These are phyloP conservation scores for Candida mattraensis DNA, from an alignment of 805 yeast species.

Conservation along the genomic window DNA sequence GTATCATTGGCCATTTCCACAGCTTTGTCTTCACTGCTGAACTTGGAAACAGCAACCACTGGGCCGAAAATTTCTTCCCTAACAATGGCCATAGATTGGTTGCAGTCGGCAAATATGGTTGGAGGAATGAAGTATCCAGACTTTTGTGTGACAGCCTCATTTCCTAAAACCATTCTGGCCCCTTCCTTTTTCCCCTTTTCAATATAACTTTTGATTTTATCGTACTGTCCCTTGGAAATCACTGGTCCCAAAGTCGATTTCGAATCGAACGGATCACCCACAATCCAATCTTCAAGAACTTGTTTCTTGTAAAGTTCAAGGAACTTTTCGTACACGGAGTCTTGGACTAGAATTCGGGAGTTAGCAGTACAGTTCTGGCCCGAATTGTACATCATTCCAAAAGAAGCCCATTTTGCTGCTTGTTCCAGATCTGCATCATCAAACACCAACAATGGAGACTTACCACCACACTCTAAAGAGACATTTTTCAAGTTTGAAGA, in stretches of 20 bases:
- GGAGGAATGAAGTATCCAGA: slow-evolving; percentile 71
- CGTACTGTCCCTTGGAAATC: slow-evolving; percentile 55
- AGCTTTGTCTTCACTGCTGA: slow-evolving; percentile 67
- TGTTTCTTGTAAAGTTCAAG: slow-evolving; percentile 43
- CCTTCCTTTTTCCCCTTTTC: slow-evolving; percentile 48
- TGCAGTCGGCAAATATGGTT: slow-evolving; percentile 72
- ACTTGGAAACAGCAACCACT: slow-evolving; percentile 68
- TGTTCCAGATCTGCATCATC: slow-evolving; percentile 64
- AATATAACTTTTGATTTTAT: slow-evolving; percentile 48
- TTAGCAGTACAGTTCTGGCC: slow-evolving; percentile 74
- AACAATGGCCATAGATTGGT: slow-evolving; percentile 61
- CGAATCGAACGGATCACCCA: slow-evolving; percentile 54
- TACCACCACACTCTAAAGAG: slow-evolving; percentile 73
- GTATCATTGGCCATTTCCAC: slow-evolving; percentile 68
- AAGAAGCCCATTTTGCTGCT: slow-evolving; percentile 66
- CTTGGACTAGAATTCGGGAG: slow-evolving; percentile 61
- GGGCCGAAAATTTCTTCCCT: slow-evolving; percentile 90
- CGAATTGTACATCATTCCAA: slow-evolving; percentile 62
- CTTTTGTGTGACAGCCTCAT: slow-evolving; percentile 41
- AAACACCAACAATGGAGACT: slow-evolving; percentile 63
- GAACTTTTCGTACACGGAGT: slow-evolving; percentile 54
- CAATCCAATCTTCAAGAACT: slow-evolving; percentile 48
- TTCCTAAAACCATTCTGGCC: slow-evolving; percentile 46
- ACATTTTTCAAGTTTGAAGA: slow-evolving; percentile 60
- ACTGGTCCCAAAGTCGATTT: slow-evolving; percentile 60